Evolutionary conservation across 2,329 filamentous ascomycete genomes (phyloP), one percentile per base, ranked within the genome.

Genomic region (Phoma sp.): DNA sequence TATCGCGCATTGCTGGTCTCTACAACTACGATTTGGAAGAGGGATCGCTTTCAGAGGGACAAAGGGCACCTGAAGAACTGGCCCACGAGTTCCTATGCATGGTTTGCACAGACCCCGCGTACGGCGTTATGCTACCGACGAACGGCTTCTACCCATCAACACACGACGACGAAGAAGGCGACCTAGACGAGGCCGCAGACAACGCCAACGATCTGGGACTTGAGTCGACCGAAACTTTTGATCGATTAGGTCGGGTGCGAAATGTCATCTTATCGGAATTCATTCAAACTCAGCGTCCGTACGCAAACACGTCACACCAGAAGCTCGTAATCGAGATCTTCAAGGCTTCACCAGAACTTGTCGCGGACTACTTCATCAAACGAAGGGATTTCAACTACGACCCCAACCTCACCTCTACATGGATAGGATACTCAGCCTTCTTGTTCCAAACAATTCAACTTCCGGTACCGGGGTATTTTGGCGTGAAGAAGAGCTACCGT

Each of bases 351-450:
- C 93, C 96, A 0, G 95, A 98, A 74, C 82, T 98, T 3, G 85
- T 96, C 1, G 89, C 92, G 36, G 87, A 92, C 66, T 99, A 96
- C 73, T 98, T 96, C 69, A 81, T 87, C 36, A 87, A 85, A 69
- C 93, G 92, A 68, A 85, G 88, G 20, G 71, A 69, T 47, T 95
- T 98, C 66, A 86, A 88, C 0, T 92, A 96, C 59, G 93, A 98
- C 34, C 93, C 95, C 0, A 98, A 96, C 69, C 82, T 96, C 5
- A 95, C 92, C 3, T 88, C 92, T 37, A 95, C 92, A 0, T 99
- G 95, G 95, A 90, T 98, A 62, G 93, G 93, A 34, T 96, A 96
- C 71, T 92, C 92, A 0, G 87, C 92, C 0, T 91, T 98, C 58
- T 77, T 99, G 5, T 96, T 96, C 74, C 90, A 89, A 56, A 86